A percentile compares a stretch with the other conserved stretches of the same genome.
Conservation (phyloP, 306 rosid genomes). For the Pterocarpus macrocarpus region DNA sequence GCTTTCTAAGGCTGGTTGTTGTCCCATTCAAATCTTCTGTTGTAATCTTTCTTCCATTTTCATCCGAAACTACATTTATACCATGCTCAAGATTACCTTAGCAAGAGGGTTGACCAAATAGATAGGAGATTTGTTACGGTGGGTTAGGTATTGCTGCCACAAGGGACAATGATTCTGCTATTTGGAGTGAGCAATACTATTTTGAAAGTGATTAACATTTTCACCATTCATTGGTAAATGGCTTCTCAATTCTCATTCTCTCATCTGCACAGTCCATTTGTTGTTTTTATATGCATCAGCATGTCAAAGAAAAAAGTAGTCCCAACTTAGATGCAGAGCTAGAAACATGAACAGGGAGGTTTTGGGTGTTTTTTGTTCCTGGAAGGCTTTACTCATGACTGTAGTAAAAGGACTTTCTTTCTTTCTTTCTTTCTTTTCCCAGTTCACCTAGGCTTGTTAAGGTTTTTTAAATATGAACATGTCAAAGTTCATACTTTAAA, state of each 20-base stretch:
- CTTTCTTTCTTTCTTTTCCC: background rate
- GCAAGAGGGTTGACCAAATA: background rate
- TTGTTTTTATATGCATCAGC: background rate
- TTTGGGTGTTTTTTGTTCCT: conserved; percentile 14
- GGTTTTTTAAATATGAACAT: background rate
- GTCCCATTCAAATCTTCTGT: background rate
- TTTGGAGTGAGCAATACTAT: background rate
- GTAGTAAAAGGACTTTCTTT: background rate
- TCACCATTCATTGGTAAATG: background rate
- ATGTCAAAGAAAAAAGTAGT: background rate
- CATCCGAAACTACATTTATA: background rate
- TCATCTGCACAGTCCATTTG: no score
- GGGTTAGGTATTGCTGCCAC: background rate
- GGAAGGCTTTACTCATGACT: conserved; percentile 4
- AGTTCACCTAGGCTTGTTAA: background rate
- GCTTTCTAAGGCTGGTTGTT: background rate
- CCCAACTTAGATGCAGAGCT: background rate
- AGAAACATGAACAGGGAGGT: conserved; percentile 12
- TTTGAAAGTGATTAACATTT: background rate
- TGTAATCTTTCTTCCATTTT: background rate
- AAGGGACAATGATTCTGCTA: background rate
- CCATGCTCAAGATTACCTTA: background rate
- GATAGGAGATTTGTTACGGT: background rate
- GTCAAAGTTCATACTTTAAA: background rate
- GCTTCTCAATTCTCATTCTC: background rate